Evolutionary conservation across 2,329 filamentous ascomycete species (phyloP).

Genomic region (Pseudogymnoascus sp.): DNA sequence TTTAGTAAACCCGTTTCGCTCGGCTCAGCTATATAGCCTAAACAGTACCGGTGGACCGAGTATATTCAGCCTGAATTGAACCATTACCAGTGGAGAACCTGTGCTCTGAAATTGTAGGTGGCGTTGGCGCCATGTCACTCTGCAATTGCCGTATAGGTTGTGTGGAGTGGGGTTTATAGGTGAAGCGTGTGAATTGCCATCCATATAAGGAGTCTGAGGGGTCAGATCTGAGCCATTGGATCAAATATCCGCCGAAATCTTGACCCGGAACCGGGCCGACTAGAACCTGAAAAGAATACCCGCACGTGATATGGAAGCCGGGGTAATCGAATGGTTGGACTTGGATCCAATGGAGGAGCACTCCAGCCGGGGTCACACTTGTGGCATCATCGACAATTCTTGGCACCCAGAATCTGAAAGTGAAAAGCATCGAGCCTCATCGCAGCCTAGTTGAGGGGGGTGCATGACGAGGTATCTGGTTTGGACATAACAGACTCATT

Average conservation of each 20-base stretch:
- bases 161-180: neutral
- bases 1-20: neutral
- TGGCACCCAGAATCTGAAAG: neutral
- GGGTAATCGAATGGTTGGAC: neutral
- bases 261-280: neutral
- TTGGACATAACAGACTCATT: neutral
- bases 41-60: neutral
- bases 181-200: conserved; percentile 12
- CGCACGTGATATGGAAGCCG: neutral
- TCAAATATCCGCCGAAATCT: neutral
- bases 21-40: neutral
- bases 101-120: neutral
- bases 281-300: neutral
- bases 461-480: neutral
- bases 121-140: neutral
- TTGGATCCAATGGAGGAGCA: neutral
- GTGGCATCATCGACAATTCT: neutral
- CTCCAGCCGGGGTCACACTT: neutral
- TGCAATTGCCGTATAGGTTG: neutral
- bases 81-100: neutral
- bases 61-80: neutral
- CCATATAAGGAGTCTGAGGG: neutral
- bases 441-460: neutral
- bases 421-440: neutral
- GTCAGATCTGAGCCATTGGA: neutral